phyloP scores from a whole-genome alignment of 2,329 filamentous ascomycete species.

The Cladobotryum protrusum region DNA sequence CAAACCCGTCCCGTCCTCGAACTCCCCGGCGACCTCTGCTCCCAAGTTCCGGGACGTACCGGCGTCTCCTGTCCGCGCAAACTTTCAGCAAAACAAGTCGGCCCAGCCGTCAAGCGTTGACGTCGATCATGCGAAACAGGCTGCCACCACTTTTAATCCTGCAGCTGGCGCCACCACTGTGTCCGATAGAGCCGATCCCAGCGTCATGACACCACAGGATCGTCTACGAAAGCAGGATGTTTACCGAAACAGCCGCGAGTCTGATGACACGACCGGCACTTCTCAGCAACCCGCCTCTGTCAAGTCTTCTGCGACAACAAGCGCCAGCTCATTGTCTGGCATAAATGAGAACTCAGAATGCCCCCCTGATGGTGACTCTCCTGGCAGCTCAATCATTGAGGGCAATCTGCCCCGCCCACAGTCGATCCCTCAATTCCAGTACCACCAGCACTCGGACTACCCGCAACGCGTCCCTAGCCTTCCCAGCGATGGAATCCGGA shows the following conservation, averaged over 20 bases:
- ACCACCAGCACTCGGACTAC: conserved; percentile 52
- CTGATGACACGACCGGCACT: conserved; percentile 44
- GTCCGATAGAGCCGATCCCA: conserved; percentile 25
- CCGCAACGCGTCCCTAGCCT: conserved; percentile 37
- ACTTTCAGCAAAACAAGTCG: conserved; percentile 48
- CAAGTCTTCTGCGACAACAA: conserved; percentile 49
- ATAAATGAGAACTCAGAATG: conserved; percentile 42
- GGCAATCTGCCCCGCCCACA: conserved; percentile 35
- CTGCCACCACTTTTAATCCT: conserved; percentile 20
- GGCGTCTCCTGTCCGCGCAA: conserved; percentile 50
- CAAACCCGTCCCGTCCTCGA: conserved; percentile 32
- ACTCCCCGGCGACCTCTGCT: conserved; percentile 18
- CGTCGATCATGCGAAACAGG: conserved; percentile 37
- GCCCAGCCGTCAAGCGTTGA: conserved; percentile 45
- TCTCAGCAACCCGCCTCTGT: conserved; percentile 42
- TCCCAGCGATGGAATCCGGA: conserved; percentile 36
- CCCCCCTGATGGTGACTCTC: conserved; percentile 39
- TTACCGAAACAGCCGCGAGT: conserved; percentile 47
- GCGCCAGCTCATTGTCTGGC: conserved; percentile 50
- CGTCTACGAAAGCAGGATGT: conserved; percentile 28
- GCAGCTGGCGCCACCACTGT: conserved; percentile 10
- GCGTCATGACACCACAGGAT: conserved; percentile 27
- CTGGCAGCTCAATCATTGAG: conserved; percentile 45
- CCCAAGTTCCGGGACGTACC: conserved; percentile 45
- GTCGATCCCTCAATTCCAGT: conserved; percentile 53